Evolutionary conservation across 345 rosid genomes (phyloP).

Genomic region (Corymbia maculata): DNA sequence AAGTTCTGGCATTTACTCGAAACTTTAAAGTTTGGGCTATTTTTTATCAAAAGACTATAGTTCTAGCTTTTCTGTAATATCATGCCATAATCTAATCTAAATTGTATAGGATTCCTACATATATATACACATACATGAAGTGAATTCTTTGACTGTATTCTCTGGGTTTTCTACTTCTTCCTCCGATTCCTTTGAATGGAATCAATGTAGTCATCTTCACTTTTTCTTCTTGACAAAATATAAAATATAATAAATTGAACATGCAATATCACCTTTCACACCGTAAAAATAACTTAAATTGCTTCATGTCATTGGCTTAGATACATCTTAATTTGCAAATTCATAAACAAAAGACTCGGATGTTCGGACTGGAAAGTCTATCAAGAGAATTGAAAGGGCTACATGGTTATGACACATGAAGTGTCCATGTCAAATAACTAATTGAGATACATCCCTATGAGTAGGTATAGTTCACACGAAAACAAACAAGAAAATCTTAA

Average conservation of each 20-base stretch:
- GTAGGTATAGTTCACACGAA: not conserved
- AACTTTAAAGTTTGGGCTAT: not conserved
- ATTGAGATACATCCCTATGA: not conserved
- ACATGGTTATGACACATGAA: fast-evolving
- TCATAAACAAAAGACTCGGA: not conserved
- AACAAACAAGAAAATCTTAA: not conserved
- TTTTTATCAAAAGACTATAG: not conserved
- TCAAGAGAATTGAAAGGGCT: not conserved
- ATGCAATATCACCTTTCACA: not conserved
- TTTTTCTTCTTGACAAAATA: not conserved
- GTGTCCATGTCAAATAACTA: not conserved
- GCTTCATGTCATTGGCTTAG: not conserved
- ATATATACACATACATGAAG: too few species aligned
- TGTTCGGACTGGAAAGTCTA: not conserved
- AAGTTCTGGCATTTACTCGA: not conserved
- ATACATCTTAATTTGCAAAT: not conserved
- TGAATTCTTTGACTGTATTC: not conserved
- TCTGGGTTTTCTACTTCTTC: not conserved
- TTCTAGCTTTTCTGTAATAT: not conserved
- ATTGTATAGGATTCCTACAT: not conserved
- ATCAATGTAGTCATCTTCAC: not conserved
- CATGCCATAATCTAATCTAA: not conserved
- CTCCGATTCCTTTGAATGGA: not conserved
- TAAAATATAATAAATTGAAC: too few species aligned
- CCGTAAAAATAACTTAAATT: not conserved